These are phyloP conservation scores for Mortierella sp. DNA, from an alignment of 371 early-diverging fungal genomes.

Conservation along the genomic window DNA sequence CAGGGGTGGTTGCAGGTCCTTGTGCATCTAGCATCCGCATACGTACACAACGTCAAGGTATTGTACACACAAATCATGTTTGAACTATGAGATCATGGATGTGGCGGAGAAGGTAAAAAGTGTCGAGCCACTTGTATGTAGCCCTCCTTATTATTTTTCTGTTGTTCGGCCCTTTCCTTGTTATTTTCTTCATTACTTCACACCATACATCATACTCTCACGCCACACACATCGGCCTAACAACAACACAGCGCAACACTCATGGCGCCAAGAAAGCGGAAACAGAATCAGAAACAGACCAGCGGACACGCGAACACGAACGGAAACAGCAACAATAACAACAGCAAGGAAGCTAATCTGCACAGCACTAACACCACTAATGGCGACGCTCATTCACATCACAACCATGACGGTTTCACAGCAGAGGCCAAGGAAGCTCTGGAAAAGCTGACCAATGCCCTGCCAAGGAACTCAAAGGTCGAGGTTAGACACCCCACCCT, in stretches of 20 bases:
- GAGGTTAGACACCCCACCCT: slow-evolving; percentile 45
- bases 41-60: too few relatives aligned
- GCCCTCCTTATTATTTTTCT: background rate
- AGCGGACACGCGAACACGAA: slow-evolving; percentile 1
- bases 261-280: slow-evolving; percentile 45
- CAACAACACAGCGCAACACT: background rate
- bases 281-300: slow-evolving; percentile 17
- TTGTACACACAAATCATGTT: too few relatives aligned
- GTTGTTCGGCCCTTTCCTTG: background rate
- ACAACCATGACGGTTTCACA: slow-evolving; percentile 3
- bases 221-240: background rate
- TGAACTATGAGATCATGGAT: too few relatives aligned
- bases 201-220: background rate
- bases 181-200: background rate
- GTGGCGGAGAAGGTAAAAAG: background rate
- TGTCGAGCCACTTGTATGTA: background rate
- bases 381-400: background rate
- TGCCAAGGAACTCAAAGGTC: slow-evolving; percentile 29
- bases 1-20: too few relatives aligned
- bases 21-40: too few relatives aligned
- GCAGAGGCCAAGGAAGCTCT: slow-evolving; percentile 30
- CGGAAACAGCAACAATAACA: background rate
- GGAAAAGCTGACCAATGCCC: slow-evolving; percentile 23
- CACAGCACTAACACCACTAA: background rate
- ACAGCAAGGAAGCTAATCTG: slow-evolving; percentile 7